Percentiles rank a stretch among this genome's conserved stretches.
phyloP scores from a whole-genome alignment of 805 yeast genomes.

The Kodamaea laetipori region DNA sequence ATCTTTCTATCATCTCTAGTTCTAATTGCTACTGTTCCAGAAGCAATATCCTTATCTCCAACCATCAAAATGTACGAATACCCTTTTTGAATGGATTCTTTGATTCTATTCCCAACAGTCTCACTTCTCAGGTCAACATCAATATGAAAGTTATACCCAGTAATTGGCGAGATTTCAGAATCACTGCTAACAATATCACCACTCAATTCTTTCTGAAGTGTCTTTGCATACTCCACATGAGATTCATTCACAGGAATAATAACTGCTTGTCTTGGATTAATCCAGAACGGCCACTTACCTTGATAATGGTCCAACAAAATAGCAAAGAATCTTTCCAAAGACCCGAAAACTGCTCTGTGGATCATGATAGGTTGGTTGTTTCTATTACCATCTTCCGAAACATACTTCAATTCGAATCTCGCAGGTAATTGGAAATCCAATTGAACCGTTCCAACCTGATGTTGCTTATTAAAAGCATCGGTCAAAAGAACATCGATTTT shows the following conservation, averaged over 20 bases:
- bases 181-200: conserved; percentile 43
- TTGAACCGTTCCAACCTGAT: conserved; percentile 95
- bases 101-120: conserved; percentile 77
- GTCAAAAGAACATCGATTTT: conserved; percentile 84
- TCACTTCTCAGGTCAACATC: conserved; percentile 77
- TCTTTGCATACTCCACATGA: conserved; percentile 57
- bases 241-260: conserved; percentile 75
- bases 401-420: conserved; percentile 74
- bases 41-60: conserved; percentile 79
- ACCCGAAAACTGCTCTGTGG: conserved; percentile 94
- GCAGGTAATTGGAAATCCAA: conserved; percentile 92
- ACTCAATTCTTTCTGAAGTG: conserved; percentile 45
- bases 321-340: conserved; percentile 90
- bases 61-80: conserved; percentile 80
- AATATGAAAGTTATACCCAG: conserved; percentile 63
- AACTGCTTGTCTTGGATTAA: conserved; percentile 87
- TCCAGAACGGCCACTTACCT: conserved; percentile 98
- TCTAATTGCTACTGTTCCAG: conserved; percentile 64
- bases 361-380: conserved; percentile 84
- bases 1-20: conserved; percentile 52
- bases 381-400: conserved; percentile 49
- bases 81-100: conserved; percentile 73
- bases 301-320: conserved; percentile 83
- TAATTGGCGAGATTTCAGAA: conserved; percentile 52
- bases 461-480: conserved; percentile 78